Percentiles rank a stretch among this genome's conserved stretches.
Conservation (phyloP, 805 yeast species). For the Ogataea trehaloabstinens region DNA sequence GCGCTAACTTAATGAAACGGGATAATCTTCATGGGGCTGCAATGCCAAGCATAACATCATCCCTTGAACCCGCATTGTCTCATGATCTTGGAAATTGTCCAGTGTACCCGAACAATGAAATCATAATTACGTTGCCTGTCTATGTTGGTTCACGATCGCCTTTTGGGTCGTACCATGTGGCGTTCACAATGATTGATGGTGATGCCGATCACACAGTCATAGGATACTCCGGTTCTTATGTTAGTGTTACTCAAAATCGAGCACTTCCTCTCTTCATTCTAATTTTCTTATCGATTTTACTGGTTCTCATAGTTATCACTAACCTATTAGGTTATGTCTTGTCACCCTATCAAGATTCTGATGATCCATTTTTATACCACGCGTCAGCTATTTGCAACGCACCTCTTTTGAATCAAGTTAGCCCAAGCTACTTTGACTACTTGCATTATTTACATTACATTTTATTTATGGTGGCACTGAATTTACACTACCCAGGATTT, state of each 20-base stretch:
- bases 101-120: constrained; percentile 22
- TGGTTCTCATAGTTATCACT: constrained; percentile 35
- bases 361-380: constrained; percentile 47
- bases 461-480: constrained; percentile 53
- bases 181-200: constrained; percentile 41
- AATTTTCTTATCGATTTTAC: constrained; percentile 39
- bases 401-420: constrained; percentile 51
- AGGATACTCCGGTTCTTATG: constrained; percentile 47
- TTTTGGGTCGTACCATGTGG: constrained; percentile 45
- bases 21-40: not conserved
- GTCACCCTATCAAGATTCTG: constrained; percentile 60
- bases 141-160: constrained; percentile 25
- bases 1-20: not conserved
- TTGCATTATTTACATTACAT: constrained; percentile 58
- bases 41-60: not conserved
- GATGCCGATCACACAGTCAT: constrained; percentile 35
- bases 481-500: constrained; percentile 60
- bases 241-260: constrained; percentile 46
- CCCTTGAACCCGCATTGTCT: not conserved
- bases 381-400: constrained; percentile 62
- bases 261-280: constrained; percentile 40
- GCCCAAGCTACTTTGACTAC: constrained; percentile 50
- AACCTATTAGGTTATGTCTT: constrained; percentile 37
- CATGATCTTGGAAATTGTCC: constrained; percentile 27
- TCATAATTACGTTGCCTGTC: constrained; percentile 25